Percentiles rank a stretch among this genome's conserved stretches.
Conservation (phyloP, 495 filamentous ascomycete species). For the Annulohypoxylon stygium region DNA sequence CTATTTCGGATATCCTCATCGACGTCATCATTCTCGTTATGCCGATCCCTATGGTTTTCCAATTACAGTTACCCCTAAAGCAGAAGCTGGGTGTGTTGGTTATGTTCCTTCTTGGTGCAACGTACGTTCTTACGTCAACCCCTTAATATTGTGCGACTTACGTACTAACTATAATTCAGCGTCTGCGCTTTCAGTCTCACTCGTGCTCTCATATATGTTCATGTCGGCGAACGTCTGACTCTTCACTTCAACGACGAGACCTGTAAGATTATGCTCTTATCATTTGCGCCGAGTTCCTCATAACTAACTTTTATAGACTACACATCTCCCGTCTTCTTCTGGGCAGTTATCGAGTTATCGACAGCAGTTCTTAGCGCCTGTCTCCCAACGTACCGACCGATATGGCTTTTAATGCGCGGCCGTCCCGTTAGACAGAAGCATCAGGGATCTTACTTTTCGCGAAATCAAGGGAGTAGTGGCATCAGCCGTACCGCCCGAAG, state of each 20-base stretch:
- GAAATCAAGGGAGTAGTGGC: constrained; percentile 14
- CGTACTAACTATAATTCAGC: constrained; percentile 27
- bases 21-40: constrained; percentile 60
- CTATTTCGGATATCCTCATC: constrained; percentile 54
- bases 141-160: neutral
- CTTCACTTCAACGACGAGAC: constrained; percentile 48
- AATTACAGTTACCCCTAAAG: constrained; percentile 58
- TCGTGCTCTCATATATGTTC: constrained; percentile 30
- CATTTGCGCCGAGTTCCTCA: neutral
- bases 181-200: constrained; percentile 42
- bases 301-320: constrained; percentile 27
- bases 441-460: constrained; percentile 15
- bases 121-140: constrained; percentile 53
- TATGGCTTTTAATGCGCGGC: constrained; percentile 31
- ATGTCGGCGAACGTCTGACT: constrained; percentile 36
- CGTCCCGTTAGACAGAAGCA: constrained; percentile 18
- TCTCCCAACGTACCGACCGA: constrained; percentile 50
- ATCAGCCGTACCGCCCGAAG: constrained; percentile 6
- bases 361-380: constrained; percentile 54
- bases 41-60: constrained; percentile 62
- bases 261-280: constrained; percentile 25
- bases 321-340: constrained; percentile 48
- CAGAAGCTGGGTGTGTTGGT: constrained; percentile 62
- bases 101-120: constrained; percentile 63
- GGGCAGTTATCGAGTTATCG: constrained; percentile 53